Evolutionary conservation across 345 rosid genomes (phyloP), one percentile per base, ranked within the genome.

Genomic region (Nasturtium officinale): DNA sequence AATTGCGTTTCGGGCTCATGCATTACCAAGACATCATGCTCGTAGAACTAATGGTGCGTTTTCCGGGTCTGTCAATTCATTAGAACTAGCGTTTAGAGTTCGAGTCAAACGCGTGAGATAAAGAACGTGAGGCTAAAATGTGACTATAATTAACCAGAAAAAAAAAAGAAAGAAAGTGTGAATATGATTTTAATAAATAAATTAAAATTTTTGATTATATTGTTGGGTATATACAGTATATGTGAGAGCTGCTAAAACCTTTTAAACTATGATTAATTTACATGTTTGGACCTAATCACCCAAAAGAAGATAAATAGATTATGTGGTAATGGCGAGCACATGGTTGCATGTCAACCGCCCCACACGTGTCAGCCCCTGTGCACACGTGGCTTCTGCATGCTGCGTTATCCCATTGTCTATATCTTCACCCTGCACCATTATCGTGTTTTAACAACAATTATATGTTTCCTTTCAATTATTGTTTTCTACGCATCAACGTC

Each of bases 311-410:
- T 5, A 38, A 7, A 26, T 2, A 52, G 47, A 20, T 51, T n/a
- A 32, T 2, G 3, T 53, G 37, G 60, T 50, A 54, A 67, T 71
- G 82, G 67, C 72, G 57, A 63, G 38, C 90, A 80, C 86, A 75
- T 83, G 84, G 75, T 59, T 83, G 81, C 86, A 80, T 82, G 86
- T 63, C 83, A 45, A 59, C 61, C 55, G 33, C 5, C 21, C 21
- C 79, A 85, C 83, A 83, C 84, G 85, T 83, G 86, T 75, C 72
- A 64, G 32, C 68, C 15, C 6, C 7, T n/a, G 10, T n/a, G 8
- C 54, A 64, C 85, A 84, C 83, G 85, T 86, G 87, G 79, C 84
- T 2, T 7, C 61, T 70, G 63, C 66, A 25, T 18, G 77, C 66
- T 69, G 79, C 71, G 38, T 76, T 69, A 76, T 76, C 79, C 67